Evolutionary conservation across 2,329 filamentous ascomycete genomes (phyloP).

Genomic region (Celoporthe dispersa): DNA sequence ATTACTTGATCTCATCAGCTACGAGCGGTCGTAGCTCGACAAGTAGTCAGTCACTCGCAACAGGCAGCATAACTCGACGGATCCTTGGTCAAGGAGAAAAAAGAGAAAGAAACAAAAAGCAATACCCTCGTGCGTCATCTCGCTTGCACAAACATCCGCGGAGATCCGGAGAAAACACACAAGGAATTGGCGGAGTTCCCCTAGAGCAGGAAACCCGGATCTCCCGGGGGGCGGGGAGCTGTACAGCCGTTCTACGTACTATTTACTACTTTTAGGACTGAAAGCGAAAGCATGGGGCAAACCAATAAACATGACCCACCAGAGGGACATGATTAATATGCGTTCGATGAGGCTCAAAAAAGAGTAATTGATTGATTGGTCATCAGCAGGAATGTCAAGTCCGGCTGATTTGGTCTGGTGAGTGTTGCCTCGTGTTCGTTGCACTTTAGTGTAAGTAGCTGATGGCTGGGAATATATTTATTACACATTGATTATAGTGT

Average conservation of each 20-base stretch:
- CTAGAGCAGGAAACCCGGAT: neutral
- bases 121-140: neutral
- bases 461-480: neutral
- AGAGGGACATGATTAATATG: neutral
- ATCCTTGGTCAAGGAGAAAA: neutral
- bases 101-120: neutral
- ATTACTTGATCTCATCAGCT: too few relatives aligned
- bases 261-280: neutral
- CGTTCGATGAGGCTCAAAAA: neutral
- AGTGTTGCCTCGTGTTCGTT: neutral
- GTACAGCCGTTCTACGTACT: neutral
- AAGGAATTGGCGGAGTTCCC: neutral
- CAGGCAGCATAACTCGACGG: neutral
- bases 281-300: neutral
- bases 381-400: too few relatives aligned
- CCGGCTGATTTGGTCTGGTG: too few relatives aligned
- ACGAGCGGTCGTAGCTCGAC: too few relatives aligned
- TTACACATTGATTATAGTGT: neutral
- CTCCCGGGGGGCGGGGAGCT: neutral
- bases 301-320: neutral
- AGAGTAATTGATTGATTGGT: neutral
- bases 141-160: neutral
- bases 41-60: too few relatives aligned
- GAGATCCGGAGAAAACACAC: neutral
- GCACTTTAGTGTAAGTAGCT: neutral